phyloP scores from a whole-genome alignment of 1,139 yeast genomes.

The Saccharomyces pastorianus region DNA sequence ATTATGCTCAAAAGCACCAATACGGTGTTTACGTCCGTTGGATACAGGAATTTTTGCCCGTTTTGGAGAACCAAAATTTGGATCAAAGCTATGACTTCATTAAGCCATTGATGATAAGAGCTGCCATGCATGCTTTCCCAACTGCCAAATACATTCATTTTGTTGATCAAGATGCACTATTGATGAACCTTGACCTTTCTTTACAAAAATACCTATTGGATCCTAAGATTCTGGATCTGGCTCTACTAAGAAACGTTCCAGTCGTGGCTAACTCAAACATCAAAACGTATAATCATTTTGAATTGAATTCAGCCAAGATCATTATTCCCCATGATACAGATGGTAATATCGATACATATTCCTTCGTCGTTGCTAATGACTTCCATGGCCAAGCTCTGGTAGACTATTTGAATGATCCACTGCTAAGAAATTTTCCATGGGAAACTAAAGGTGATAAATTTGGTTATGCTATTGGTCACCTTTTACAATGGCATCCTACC shows the following conservation, averaged over 20 bases:
- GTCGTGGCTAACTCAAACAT: conserved; percentile 60
- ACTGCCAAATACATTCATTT: conserved; percentile 79
- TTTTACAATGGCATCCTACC: conserved; percentile 89
- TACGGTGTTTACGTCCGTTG: conserved; percentile 79
- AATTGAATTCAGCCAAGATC: conserved; percentile 46
- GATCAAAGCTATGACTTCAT: conserved; percentile 19
- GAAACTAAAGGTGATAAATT: conserved; percentile 39
- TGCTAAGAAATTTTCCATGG: conserved; percentile 55
- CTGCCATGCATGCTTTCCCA: conserved; percentile 88
- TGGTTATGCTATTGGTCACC: conserved; percentile 67
- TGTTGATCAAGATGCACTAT: conserved; percentile 63
- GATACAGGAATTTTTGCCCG: conserved; percentile 69
- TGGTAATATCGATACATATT: conserved; percentile 51
- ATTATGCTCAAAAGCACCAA: conserved; percentile 65
- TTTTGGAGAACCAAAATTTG: conserved; percentile 37
- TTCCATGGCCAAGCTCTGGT: conserved; percentile 55
- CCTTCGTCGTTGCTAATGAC: conserved; percentile 62
- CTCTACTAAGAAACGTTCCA: conserved; percentile 59
- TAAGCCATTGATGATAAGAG: conserved; percentile 41
- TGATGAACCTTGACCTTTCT: conserved; percentile 57
- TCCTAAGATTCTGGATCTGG: conserved; percentile 48
- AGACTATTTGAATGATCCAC: conserved; percentile 68
- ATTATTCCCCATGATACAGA: conserved; percentile 57
- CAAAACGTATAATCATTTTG: conserved; percentile 57
- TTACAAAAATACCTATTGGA: conserved; percentile 50